These are phyloP conservation scores for Termitomyces sp. DNA, from an alignment of 768 basidiomycete species.

Conservation along the genomic window DNA sequence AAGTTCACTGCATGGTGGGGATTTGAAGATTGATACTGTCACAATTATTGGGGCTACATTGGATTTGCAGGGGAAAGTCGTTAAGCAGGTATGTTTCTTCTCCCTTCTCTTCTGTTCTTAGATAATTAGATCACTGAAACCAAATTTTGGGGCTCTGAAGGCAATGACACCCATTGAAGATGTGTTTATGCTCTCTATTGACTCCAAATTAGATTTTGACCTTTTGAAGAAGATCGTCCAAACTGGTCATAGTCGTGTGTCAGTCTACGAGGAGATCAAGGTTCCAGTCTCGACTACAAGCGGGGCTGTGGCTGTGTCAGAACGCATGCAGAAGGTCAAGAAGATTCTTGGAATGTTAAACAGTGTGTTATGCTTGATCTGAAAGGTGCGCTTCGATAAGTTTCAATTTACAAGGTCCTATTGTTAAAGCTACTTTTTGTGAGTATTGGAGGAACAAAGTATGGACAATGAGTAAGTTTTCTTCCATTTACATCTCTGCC, in stretches of 20 bases:
- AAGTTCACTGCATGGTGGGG: conserved; percentile 70
- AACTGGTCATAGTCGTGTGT: conserved; percentile 80
- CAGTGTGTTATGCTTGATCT: conserved; percentile 87
- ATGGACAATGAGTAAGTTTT: conserved; percentile 77
- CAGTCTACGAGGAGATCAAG: conserved; percentile 76
- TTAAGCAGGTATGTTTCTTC: no score
- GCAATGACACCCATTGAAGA: no score
- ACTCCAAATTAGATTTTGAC: no score
- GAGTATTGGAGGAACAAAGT: conserved; percentile 92
- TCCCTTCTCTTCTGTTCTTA: no score
- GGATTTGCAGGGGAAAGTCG: conserved; percentile 84
- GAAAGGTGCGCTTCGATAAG: conserved; percentile 41
- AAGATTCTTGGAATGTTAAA: no score
- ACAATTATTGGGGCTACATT: conserved; percentile 87
- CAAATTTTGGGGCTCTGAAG: no score
- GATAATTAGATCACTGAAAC: no score
- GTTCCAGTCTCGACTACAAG: conserved; percentile 36
- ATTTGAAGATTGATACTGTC: no score
- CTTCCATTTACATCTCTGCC: no score
- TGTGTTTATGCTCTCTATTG: no score
- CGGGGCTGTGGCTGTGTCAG: conserved; percentile 6
- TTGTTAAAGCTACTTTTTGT: neutral
- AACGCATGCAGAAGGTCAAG: conserved; percentile 52
- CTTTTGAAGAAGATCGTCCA: no score
- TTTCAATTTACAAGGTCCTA: no score